Conservation (phyloP, 2,329 filamentous ascomycete species). For the Aureobasidium namibiae region DNA sequence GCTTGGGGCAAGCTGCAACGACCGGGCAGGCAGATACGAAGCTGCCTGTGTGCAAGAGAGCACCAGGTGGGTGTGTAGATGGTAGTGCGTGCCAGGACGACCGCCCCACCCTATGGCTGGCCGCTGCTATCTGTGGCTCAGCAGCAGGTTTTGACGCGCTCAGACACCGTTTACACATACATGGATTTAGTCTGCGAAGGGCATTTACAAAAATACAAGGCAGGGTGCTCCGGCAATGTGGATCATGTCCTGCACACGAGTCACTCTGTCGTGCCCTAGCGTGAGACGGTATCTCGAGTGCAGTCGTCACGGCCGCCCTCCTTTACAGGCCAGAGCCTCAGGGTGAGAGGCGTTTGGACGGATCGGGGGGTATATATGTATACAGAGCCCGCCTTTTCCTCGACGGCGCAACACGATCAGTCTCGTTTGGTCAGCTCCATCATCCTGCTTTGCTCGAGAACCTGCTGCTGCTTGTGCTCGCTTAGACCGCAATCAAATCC, state of each 20-base stretch:
- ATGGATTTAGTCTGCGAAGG: constrained; percentile 12
- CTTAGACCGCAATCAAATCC: not conserved
- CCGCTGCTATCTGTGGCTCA: constrained; percentile 11
- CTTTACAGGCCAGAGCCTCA: constrained; percentile 10
- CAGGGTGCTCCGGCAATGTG: constrained; percentile 12
- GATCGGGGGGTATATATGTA: constrained; percentile 10
- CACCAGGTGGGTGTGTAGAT: not conserved
- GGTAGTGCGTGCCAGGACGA: not conserved
- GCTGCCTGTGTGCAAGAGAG: not conserved
- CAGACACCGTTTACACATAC: constrained; percentile 10
- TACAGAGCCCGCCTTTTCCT: constrained; percentile 1
- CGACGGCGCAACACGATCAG: constrained; percentile 10
- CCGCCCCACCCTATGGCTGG: not conserved
- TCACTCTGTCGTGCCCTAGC: constrained; percentile 16
- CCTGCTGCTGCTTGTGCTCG: not conserved
- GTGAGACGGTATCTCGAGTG: constrained; percentile 13
- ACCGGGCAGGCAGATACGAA: constrained; percentile 8
- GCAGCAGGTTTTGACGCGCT: constrained; percentile 12
- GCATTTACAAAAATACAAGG: constrained; percentile 13
- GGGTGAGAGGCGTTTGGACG: constrained; percentile 5
- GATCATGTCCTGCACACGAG: constrained; percentile 14
- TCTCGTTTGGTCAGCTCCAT: constrained; percentile 4
- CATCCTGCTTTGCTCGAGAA: constrained; percentile 5
- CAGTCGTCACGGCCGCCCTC: constrained; percentile 13
- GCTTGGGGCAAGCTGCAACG: constrained; percentile 7